Percentiles rank a stretch among this genome's conserved stretches.
phyloP scores from a whole-genome alignment of 75 land plant genomes.

The Picea sitchensis region DNA sequence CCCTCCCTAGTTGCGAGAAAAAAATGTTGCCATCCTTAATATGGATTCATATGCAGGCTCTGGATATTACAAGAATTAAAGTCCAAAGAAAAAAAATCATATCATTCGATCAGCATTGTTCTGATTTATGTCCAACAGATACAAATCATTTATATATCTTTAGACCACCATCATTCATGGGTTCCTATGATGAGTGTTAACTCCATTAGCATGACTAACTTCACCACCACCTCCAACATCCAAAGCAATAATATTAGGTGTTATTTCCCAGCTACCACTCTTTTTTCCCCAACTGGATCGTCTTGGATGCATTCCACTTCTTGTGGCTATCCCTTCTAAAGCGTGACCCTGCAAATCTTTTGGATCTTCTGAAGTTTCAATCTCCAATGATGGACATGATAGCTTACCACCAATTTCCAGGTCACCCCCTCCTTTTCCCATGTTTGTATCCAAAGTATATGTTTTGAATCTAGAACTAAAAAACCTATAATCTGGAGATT shows the following conservation, averaged over 20 bases:
- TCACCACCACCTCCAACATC: slow-evolving; percentile 26
- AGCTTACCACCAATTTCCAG: slow-evolving; percentile 1
- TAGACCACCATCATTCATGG: background rate
- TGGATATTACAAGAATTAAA: background rate
- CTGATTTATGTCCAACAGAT: background rate
- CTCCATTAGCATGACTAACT: slow-evolving; percentile 7
- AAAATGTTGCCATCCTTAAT: background rate
- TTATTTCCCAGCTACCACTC: slow-evolving; percentile 46
- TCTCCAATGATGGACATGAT: slow-evolving; percentile 12
- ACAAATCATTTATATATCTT: background rate
- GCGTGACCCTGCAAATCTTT: slow-evolving; percentile 33
- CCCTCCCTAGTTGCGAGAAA: background rate
- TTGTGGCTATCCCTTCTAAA: slow-evolving; percentile 14
- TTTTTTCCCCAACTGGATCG: slow-evolving; percentile 26
- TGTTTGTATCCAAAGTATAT: slow-evolving; percentile 20
- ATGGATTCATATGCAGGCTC: background rate
- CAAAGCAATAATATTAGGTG: slow-evolving; percentile 37
- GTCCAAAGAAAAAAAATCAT: slow-evolving; percentile 5
- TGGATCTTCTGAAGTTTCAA: slow-evolving; percentile 29
- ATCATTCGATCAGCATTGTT: background rate
- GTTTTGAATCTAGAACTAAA: background rate
- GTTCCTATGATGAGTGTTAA: background rate
- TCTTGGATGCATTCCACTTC: slow-evolving; percentile 27
- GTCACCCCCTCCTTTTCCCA: background rate
- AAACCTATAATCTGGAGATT: background rate